These are phyloP conservation scores for Glaciozyma martinii DNA, from an alignment of 768 basidiomycete genomes.

Conservation along the genomic window DNA sequence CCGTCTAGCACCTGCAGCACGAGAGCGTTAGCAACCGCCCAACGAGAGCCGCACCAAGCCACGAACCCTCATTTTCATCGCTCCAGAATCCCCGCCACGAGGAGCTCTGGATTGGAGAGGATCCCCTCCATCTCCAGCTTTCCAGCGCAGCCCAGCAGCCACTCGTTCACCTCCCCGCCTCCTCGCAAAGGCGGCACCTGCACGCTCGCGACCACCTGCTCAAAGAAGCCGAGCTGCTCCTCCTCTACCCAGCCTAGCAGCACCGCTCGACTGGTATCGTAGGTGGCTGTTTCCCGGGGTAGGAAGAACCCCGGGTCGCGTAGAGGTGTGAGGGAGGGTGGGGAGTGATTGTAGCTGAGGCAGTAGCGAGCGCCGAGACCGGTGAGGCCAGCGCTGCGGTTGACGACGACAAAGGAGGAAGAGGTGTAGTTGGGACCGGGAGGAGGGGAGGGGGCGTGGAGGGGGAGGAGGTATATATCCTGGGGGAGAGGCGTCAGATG, in stretches of 20 bases:
- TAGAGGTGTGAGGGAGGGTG: background rate
- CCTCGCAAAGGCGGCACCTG: slow-evolving; percentile 1
- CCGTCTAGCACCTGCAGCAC: too few species aligned
- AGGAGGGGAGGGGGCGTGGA: too few species aligned
- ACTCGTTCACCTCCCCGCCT: slow-evolving; percentile 22
- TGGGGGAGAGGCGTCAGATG: too few species aligned
- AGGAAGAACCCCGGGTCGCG: slow-evolving; percentile 26
- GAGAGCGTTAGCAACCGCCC: too few species aligned
- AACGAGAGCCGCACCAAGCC: too few species aligned
- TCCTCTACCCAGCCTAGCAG: slow-evolving; percentile 29
- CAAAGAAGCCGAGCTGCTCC: slow-evolving; percentile 18
- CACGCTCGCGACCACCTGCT: slow-evolving; percentile 10
- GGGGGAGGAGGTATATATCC: too few species aligned
- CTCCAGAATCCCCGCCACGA: slow-evolving; percentile 14
- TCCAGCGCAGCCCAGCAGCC: slow-evolving; percentile 17
- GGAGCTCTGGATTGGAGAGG: slow-evolving; percentile 16
- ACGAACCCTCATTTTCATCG: background rate
- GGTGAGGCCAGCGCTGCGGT: background rate
- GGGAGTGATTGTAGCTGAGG: background rate
- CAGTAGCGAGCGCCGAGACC: slow-evolving; percentile 26
- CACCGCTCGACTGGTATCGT: slow-evolving; percentile 19
- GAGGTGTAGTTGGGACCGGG: too few species aligned
- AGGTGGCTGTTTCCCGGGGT: slow-evolving; percentile 10
- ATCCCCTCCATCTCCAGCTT: slow-evolving; percentile 24
- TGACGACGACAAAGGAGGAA: too few species aligned